phyloP scores from a whole-genome alignment of 495 filamentous ascomycete species.

The Penicillium paxilli region DNA sequence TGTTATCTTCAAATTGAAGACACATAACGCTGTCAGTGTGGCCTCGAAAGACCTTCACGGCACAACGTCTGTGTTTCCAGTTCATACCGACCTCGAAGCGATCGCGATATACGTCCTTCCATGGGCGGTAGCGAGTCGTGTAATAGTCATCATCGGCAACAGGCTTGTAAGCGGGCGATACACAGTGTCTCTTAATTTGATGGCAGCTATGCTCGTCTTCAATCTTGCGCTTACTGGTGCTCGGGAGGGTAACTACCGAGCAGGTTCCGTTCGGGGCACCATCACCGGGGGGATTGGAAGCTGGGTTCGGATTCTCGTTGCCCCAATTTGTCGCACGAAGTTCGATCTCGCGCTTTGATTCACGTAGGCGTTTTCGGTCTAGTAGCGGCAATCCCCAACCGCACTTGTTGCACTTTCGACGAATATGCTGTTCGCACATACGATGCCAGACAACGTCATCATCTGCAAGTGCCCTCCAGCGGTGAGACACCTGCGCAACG shows the following conservation, averaged over 20 bases:
- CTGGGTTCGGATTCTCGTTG: constrained; percentile 23
- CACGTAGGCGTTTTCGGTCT: constrained; percentile 83
- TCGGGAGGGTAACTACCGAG: constrained; percentile 21
- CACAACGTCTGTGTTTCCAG: constrained; percentile 92
- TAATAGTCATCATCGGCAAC: constrained; percentile 44
- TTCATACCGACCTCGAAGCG: constrained; percentile 89
- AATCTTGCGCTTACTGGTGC: constrained; percentile 38
- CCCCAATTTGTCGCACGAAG: constrained; percentile 60
- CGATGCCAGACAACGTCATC: constrained; percentile 98
- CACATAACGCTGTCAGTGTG: constrained; percentile 96
- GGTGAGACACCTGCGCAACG: constrained; percentile 88
- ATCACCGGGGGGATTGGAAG: constrained; percentile 21
- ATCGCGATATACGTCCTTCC: constrained; percentile 92
- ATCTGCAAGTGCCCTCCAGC: constrained; percentile 86
- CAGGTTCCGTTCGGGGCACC: constrained; percentile 17
- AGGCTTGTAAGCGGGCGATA: constrained; percentile 28
- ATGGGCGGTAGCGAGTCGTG: constrained; percentile 62
- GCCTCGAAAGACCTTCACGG: constrained; percentile 76
- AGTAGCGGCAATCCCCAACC: constrained; percentile 91
- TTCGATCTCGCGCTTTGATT: constrained; percentile 84
- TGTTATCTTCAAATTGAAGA: constrained; percentile 91
- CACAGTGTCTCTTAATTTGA: constrained; percentile 38
- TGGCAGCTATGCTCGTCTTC: constrained; percentile 30
- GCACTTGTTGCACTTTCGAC: constrained; percentile 94
- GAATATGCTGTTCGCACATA: constrained; percentile 99